These are phyloP conservation scores for Pseudopyricularia cyperi DNA, from an alignment of 2,329 filamentous ascomycete genomes.

Conservation along the genomic window DNA sequence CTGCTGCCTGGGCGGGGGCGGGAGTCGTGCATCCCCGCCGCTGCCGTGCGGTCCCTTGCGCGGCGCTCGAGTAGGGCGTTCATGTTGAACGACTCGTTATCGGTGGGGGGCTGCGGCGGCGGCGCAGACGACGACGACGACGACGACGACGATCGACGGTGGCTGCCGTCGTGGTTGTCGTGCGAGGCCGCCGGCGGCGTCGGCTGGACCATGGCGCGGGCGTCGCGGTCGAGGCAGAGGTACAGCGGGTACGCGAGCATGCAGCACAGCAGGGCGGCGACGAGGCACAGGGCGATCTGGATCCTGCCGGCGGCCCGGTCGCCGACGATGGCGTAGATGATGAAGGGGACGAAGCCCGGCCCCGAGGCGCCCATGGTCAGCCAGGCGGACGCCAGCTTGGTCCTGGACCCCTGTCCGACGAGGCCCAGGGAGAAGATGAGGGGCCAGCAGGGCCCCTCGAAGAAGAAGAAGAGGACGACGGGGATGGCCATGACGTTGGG, in stretches of 20 bases:
- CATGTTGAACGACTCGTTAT: not conserved
- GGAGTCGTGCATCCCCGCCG: not conserved
- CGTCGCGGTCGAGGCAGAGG: conserved; percentile 31
- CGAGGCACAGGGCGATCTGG: conserved; percentile 50
- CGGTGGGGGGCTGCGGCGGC: not conserved
- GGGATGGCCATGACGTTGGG: conserved; percentile 43
- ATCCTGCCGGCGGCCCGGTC: conserved; percentile 33
- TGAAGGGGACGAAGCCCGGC: conserved; percentile 61
- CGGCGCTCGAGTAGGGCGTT: not conserved
- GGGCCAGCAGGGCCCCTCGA: conserved; percentile 72
- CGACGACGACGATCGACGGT: not conserved
- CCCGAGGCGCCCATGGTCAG: conserved; percentile 67
- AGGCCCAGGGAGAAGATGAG: conserved; percentile 71
- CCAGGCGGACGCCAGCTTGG: conserved; percentile 64
- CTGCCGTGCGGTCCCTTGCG: not conserved
- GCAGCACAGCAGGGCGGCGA: conserved; percentile 35
- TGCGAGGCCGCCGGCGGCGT: not conserved
- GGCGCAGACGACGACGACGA: too few species aligned
- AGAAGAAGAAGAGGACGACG: conserved; percentile 61
- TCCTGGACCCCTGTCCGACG: conserved; percentile 65
- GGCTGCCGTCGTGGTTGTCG: not conserved
- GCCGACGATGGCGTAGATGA: conserved; percentile 55
- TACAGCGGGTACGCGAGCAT: conserved; percentile 36
- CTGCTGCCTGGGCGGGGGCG: not conserved
- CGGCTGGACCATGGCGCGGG: conserved; percentile 22